Conservation (phyloP, 768 basidiomycete genomes). For the Kwoniella botswanensis region DNA sequence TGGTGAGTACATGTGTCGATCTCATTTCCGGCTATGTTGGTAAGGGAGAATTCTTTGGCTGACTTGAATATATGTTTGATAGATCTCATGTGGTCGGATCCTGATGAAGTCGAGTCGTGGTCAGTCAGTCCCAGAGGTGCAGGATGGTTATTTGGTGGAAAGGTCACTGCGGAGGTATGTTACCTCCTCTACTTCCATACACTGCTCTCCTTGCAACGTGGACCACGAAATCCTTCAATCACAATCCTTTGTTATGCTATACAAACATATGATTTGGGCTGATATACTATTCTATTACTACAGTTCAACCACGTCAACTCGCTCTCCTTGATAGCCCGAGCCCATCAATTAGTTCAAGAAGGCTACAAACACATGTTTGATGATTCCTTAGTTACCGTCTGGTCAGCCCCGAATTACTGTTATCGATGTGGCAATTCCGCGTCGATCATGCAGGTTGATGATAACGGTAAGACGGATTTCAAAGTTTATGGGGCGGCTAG, state of each 20-base stretch:
- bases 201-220: no score
- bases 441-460: conserved; percentile 81
- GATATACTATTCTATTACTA: not conserved
- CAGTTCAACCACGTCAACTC: conserved; percentile 94
- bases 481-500: conserved; percentile 83
- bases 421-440: conserved; percentile 80
- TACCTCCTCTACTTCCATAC: not conserved
- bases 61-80: not conserved
- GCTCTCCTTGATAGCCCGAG: conserved; percentile 84
- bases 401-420: conserved; percentile 59
- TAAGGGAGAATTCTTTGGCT: not conserved
- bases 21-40: no score
- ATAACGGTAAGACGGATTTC: conserved; percentile 67
- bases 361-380: conserved; percentile 59
- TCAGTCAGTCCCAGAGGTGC: conserved; percentile 95
- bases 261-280: not conserved
- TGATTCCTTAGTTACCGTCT: conserved; percentile 55
- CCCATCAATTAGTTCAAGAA: conserved; percentile 83
- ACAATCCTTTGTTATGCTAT: not conserved
- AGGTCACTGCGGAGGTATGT: conserved; percentile 78
- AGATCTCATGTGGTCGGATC: conserved; percentile 99
- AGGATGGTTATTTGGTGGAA: conserved; percentile 90
- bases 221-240: not conserved
- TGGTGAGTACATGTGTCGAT: conserved; percentile 48
- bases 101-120: conserved; percentile 95